These are phyloP conservation scores for Cytospora schulzeri DNA, from an alignment of 2,329 filamentous ascomycete species.

Conservation along the genomic window DNA sequence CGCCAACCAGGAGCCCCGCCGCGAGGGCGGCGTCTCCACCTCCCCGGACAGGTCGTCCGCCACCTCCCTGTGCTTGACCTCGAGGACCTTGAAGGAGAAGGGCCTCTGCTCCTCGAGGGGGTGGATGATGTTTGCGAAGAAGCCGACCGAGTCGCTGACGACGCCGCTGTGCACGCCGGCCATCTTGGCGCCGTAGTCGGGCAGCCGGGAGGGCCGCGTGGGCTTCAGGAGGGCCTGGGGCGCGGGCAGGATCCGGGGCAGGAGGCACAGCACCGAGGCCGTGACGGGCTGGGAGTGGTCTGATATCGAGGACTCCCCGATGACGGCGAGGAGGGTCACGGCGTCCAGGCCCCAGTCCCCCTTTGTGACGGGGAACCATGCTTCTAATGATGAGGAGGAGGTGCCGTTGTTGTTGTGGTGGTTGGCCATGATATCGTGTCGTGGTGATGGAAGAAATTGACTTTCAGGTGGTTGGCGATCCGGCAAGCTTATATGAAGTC, in stretches of 20 bases:
- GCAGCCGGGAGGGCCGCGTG: constrained; percentile 56
- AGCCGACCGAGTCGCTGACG: constrained; percentile 57
- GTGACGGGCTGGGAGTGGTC: constrained; percentile 62
- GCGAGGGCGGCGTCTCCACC: background rate
- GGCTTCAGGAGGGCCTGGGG: constrained; percentile 64
- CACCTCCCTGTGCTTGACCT: constrained; percentile 49
- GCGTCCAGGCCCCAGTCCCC: constrained; percentile 60
- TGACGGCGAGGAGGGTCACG: constrained; percentile 63
- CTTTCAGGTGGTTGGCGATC: background rate
- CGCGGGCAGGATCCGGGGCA: constrained; percentile 63
- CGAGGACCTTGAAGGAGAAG: constrained; percentile 51
- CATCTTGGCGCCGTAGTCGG: constrained; percentile 56
- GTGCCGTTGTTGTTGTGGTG: constrained; percentile 20
- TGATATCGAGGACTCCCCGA: constrained; percentile 61
- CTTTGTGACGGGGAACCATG: constrained; percentile 48
- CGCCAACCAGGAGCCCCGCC: background rate
- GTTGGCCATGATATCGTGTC: constrained; percentile 32
- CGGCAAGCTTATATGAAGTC: background rate
- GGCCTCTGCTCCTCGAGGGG: constrained; percentile 52
- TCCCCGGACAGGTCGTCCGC: constrained; percentile 8
- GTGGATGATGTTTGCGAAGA: constrained; percentile 64
- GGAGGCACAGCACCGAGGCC: constrained; percentile 51
- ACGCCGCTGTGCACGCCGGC: constrained; percentile 61
- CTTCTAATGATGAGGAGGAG: constrained; percentile 7
- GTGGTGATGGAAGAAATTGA: background rate